Base-by-base conservation (phyloP, 1,139 yeast genomes). In the Blastobotrys apis region DNA sequence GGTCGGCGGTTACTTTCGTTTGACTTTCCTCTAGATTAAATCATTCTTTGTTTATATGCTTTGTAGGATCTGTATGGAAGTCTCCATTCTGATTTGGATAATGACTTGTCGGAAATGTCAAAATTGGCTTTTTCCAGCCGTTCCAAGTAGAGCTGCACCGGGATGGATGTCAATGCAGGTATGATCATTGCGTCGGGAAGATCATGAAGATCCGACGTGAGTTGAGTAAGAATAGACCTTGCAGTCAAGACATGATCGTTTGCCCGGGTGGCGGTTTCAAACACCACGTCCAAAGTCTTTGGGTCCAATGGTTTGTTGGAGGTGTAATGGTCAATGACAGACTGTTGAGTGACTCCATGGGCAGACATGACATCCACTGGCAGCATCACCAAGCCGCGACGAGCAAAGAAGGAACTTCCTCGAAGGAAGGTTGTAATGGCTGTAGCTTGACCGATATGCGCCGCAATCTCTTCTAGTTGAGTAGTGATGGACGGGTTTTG, bases 391-490 rank as follows among this genome's bases (percentile, higher is more conserved):
- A 71, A 74, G 49, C 76, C 75, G 34, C 75, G 70, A 34, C 68
- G 59, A 0, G 84, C 81, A 60, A 79, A 81, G 62, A 74, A 84
- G 20, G 71, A 69, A 44, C 80, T 62, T 0, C 85, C 87, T 43
- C 82, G 68, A 10, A 86, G 70, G 67, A 79, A 72, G 1, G 84
- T 73, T 1, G 87, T 81, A 5, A 86, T 71, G 0, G 88, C 81
- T 1, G 83, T 78, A 1, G 94, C 85, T 60, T 86, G 94, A 3
- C 95, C 95, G 27, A 85, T 67, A 62, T 86, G 95, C 0, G 94
- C 94, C 17, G 82, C 77, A 20, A 84, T 75, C 51, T 84, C 88
- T 5, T 67, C 63, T 34, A 61, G 58, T 21, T 57, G 50, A 25
- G 56, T 77, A 73, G 39, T 60, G 29, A 81, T 59, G 3, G 55